Conservation (phyloP, 129 eudicot genomes). For the Solidago caesia region DNA sequence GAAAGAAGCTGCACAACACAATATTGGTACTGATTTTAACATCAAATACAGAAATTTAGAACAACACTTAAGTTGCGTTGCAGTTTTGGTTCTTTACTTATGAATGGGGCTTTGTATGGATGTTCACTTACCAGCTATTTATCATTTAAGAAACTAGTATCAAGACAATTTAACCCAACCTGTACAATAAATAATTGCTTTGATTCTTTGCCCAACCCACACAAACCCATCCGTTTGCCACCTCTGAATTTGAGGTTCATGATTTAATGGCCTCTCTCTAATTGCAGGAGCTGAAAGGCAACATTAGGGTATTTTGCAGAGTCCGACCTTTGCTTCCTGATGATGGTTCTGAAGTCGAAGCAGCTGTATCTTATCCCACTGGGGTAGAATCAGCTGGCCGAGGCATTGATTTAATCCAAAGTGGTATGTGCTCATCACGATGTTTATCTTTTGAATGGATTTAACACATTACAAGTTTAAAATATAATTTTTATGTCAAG, state of each 20-base stretch:
- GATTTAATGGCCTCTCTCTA: background rate
- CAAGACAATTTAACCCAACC: background rate
- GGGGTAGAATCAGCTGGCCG: constrained; percentile 51
- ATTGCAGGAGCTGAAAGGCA: constrained; percentile 66
- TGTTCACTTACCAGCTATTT: too few species aligned
- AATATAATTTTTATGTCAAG: background rate
- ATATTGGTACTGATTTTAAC: constrained; percentile 44
- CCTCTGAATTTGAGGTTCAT: background rate
- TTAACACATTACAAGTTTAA: background rate
- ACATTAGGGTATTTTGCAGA: constrained; percentile 68
- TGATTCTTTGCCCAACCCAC: background rate
- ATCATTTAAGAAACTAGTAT: background rate
- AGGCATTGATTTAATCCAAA: constrained; percentile 51
- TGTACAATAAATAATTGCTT: background rate
- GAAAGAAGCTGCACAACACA: constrained; percentile 68
- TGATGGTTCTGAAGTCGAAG: constrained; percentile 46
- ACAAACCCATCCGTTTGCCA: background rate
- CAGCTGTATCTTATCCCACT: constrained; percentile 43
- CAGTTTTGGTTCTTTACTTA: background rate
- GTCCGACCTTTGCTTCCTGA: constrained; percentile 62
- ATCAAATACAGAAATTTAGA: background rate
- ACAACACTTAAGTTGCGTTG: background rate
- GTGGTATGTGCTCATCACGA: constrained; percentile 32
- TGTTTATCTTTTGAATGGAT: background rate
- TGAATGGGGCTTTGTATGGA: too few species aligned